These are phyloP conservation scores for Clarireedia homoeocarpa DNA, from an alignment of 2,329 filamentous ascomycete species.

Conservation along the genomic window DNA sequence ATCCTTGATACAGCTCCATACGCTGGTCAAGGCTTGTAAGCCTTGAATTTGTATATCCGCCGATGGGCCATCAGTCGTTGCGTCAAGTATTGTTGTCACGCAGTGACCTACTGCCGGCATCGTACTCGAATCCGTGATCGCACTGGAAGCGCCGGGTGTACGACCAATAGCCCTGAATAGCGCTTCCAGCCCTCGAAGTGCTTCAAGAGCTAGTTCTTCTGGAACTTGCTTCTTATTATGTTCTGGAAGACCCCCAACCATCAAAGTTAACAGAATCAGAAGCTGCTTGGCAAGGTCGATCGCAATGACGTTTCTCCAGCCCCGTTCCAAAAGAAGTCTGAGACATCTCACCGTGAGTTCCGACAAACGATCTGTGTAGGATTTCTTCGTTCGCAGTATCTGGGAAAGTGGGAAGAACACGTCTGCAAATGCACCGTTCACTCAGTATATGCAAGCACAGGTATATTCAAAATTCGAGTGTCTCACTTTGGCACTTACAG, in stretches of 20 bases:
- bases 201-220: conserved; percentile 68
- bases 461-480: neutral
- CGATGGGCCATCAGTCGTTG: conserved; percentile 55
- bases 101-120: conserved; percentile 77
- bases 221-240: conserved; percentile 41
- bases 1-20: conserved; percentile 60
- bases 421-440: conserved; percentile 33
- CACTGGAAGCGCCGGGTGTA: conserved; percentile 40
- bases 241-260: conserved; percentile 65
- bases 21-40: conserved; percentile 51
- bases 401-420: conserved; percentile 88
- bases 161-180: conserved; percentile 54
- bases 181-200: conserved; percentile 60
- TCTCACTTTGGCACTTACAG: conserved; percentile 66
- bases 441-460: neutral
- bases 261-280: conserved; percentile 73
- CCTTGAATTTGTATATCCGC: conserved; percentile 65
- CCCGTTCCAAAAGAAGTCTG: conserved; percentile 62
- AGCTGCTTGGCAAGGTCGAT: conserved; percentile 73
- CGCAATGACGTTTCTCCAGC: conserved; percentile 69
- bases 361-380: conserved; percentile 61
- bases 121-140: conserved; percentile 48
- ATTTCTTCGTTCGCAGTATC: conserved; percentile 68
- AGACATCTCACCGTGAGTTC: conserved; percentile 74
- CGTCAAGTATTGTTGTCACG: conserved; percentile 72